Conservation (phyloP, 1,139 yeast species). For the Geotrichum cucujoidarum region DNA sequence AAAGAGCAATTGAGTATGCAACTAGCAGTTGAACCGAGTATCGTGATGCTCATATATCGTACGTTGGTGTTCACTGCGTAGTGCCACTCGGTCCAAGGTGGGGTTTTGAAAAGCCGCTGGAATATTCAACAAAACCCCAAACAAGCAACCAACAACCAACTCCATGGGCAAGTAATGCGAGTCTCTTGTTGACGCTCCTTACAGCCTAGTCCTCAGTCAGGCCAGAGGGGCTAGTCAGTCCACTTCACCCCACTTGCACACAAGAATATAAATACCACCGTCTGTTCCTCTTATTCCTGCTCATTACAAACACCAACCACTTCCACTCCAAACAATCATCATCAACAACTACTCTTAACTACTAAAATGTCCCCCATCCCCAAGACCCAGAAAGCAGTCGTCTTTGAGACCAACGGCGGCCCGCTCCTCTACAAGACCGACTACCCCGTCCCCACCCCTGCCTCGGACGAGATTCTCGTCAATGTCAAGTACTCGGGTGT, state of each 20-base stretch:
- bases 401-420: conserved; percentile 66
- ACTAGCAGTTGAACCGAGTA: no score
- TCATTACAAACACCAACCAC: no score
- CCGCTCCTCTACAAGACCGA: conserved; percentile 52
- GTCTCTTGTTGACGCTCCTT: not conserved
- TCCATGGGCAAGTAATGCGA: no score
- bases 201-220: not conserved
- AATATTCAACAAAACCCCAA: no score
- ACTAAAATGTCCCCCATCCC: conserved; percentile 42
- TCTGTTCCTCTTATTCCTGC: not conserved
- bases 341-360: not conserved
- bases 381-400: conserved; percentile 63
- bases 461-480: conserved; percentile 55
- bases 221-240: not conserved
- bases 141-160: no score
- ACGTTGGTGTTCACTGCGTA: no score
- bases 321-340: conserved; percentile 4
- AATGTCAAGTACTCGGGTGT: conserved; percentile 64
- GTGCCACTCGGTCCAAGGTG: no score
- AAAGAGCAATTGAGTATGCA: no score
- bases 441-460: conserved; percentile 59
- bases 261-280: conserved; percentile 12
- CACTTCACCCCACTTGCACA: not conserved
- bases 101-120: no score
- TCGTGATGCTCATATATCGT: no score